Conservation (phyloP, 2,329 filamentous ascomycete species). For the Lithohypha guttulata region DNA sequence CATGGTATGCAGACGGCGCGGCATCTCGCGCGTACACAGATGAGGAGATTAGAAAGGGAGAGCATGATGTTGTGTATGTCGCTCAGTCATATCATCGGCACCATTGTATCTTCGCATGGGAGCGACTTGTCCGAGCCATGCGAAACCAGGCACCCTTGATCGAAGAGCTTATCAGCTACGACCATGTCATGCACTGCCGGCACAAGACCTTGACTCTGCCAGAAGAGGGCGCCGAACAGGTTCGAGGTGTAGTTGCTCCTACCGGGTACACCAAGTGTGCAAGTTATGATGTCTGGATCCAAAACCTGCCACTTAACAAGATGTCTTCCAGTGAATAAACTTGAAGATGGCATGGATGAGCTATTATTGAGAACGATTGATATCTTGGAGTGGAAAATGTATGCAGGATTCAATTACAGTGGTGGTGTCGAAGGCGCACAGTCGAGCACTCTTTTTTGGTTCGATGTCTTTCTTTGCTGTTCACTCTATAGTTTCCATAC, state of each 20-base stretch:
- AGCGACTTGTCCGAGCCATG: slow-evolving; percentile 16
- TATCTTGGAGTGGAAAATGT: neutral
- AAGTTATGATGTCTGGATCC: slow-evolving; percentile 15
- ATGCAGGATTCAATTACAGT: neutral
- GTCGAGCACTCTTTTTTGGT: too few relatives aligned
- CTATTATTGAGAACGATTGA: neutral
- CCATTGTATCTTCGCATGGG: slow-evolving; percentile 19
- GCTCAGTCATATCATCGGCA: slow-evolving; percentile 15
- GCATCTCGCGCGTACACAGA: slow-evolving; percentile 10
- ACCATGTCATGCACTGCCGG: slow-evolving; percentile 19
- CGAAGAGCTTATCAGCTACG: slow-evolving; percentile 17
- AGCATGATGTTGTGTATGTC: slow-evolving; percentile 14
- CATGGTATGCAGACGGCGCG: slow-evolving; percentile 15
- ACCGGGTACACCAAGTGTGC: slow-evolving; percentile 18
- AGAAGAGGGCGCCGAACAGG: slow-evolving; percentile 12
- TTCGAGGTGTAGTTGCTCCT: slow-evolving; percentile 13
- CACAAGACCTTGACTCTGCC: slow-evolving; percentile 11
- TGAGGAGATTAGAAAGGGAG: slow-evolving; percentile 18
- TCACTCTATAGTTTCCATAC: too few relatives aligned
- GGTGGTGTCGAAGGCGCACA: neutral
- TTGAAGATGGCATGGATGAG: neutral
- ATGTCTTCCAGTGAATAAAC: too few relatives aligned
- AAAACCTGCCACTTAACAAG: slow-evolving; percentile 15
- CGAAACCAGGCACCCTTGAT: slow-evolving; percentile 15
- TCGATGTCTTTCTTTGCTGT: too few relatives aligned